These are phyloP conservation scores for Drechmeria coniospora DNA, from an alignment of 2,329 filamentous ascomycete genomes.

Conservation along the genomic window DNA sequence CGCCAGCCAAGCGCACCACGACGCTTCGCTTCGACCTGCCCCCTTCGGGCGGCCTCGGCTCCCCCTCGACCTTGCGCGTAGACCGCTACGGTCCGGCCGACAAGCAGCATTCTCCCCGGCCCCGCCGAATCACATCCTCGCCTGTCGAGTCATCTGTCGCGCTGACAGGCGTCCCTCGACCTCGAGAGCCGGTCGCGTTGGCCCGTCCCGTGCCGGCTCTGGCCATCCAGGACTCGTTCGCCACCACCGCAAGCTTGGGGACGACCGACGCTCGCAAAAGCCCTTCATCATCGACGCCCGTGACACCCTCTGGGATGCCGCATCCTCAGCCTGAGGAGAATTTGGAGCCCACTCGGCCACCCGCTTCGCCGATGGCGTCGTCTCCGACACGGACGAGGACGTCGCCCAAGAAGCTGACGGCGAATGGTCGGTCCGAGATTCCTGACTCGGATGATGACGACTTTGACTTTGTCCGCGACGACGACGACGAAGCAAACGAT, in stretches of 20 bases:
- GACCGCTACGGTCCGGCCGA: constrained; percentile 21
- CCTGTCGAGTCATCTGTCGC: constrained; percentile 9
- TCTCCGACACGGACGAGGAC: no score
- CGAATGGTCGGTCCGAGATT: constrained; percentile 22
- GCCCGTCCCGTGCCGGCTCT: constrained; percentile 12
- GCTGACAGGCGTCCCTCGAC: constrained; percentile 8
- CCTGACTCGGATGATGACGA: constrained; percentile 30
- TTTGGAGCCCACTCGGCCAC: no score
- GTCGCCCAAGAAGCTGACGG: neutral
- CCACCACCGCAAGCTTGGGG: constrained; percentile 18
- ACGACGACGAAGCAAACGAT: constrained; percentile 5
- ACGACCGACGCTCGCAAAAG: constrained; percentile 10
- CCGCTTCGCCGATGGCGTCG: no score
- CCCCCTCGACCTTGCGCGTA: constrained; percentile 25
- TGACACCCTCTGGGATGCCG: no score
- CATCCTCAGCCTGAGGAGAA: no score
- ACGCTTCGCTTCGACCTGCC: constrained; percentile 24
- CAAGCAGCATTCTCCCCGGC: constrained; percentile 20
- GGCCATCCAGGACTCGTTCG: constrained; percentile 31
- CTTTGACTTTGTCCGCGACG: constrained; percentile 9
- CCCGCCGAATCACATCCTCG: constrained; percentile 18
- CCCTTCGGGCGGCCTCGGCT: constrained; percentile 23
- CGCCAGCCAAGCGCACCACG: constrained; percentile 17
- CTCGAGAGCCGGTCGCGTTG: constrained; percentile 7
- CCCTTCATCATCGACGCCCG: no score